Evolutionary conservation across 108 stramenopile genomes (phyloP), one percentile per base, ranked within the genome.

Genomic region (Nitzschia sp.): DNA sequence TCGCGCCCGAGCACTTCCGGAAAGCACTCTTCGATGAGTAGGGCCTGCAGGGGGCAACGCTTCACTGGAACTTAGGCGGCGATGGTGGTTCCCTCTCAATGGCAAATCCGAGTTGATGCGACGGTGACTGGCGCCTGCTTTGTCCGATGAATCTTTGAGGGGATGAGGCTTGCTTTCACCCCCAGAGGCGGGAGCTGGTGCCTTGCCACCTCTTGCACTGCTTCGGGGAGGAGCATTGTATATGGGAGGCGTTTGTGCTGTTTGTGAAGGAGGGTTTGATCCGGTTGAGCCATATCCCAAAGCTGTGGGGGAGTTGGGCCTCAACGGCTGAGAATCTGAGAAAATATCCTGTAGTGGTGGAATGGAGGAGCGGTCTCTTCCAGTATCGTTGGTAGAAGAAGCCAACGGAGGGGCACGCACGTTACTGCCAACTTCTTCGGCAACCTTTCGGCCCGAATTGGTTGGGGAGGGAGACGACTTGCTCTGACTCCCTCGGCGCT

Each of bases 21-120:
- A n/a, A 8, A 48, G 63, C 17, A 48, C 46, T 48, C 46, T 48
- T 10, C 63, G 63, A 65, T 65, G 63, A 24, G 19, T 21, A 21
- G 20, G 14, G 5, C 55, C 56, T 41, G 9, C 12, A 8, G 71
- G 63, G 6, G 57, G 53, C 34, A 51, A 21, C 15, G 29, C 38
- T 17, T 73, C 72, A 52, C 39, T 53, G 8, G 64, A 65, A n/a
- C 63, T 34, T 0, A 20, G 24, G 9, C 72, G 72, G 64, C 64
- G 62, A 56, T 12, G 10, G 2, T n/a, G 46, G 26, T 29, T 38
- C 9, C 12, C 41, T 20, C 63, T 55, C 10, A 72, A 55, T 6
- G 65, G 72, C 6, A 20, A 19, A 41, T 73, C 72, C 15, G 72
- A 73, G 34, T 60, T 50, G 29, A 7, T 51, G n/a, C 72, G 72